Base-by-base conservation (phyloP, 805 yeast species). In the Priceomyces castillae region DNA sequence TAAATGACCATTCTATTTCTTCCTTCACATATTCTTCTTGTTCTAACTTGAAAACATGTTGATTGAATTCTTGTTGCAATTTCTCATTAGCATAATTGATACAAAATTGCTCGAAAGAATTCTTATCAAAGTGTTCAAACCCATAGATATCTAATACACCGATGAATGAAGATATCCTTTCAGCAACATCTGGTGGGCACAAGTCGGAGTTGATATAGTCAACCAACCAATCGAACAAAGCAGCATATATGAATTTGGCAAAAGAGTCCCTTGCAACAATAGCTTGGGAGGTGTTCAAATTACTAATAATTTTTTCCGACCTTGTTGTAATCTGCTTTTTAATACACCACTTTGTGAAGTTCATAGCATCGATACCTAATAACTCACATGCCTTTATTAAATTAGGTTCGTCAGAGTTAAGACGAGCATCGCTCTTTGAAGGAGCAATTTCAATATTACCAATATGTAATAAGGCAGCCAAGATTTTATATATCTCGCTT, bases 111-210 rank as follows among this genome's bases (percentile, higher is more conserved):
- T 92, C 99, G 59, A 92, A 92, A 7, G 97, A 90, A 68, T 92
- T 92, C 57, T 80, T 82, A 53, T 88, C 90, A 62, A 92, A 92
- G 67, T 92, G 97, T 67, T 92, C 99, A 64, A 92, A 92, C 18
- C 99, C 99, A 60, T 92, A 92, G 55, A 92, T 92, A 83, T 92
- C 99, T 56, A 92, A 76, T 23, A 92, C 98, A 64, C 99, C 99
- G 57, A 92, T 92, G 56, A 92, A 94, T 1, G 88, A 78, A 37
- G 76, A 68, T 42, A 84, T 76, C 30, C 81, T 67, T 18, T 71
- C 69, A 33, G 73, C 76, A 28, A 88, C 78, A 36, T 80, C 84
- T 16, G 84, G 82, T 2, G 92, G 82, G 59, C 94, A 86, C 57
- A 92, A 76, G 58, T 89, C 95, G 17, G 76, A 63, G 64, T 92